phyloP scores from a whole-genome alignment of 805 yeast species.

The Schizosaccharomyces lindneri region DNA sequence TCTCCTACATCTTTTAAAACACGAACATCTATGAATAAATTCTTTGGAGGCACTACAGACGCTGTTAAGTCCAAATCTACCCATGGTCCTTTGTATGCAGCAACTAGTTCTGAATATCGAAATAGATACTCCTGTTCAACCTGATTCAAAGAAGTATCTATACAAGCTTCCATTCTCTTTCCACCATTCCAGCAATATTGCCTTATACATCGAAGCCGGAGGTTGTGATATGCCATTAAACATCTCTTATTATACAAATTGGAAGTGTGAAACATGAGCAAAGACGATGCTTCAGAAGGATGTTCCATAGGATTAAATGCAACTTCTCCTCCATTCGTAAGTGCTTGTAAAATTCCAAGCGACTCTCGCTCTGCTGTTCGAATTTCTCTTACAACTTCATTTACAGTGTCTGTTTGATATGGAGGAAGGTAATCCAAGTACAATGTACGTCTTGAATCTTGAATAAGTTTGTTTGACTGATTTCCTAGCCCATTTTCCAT shows the following conservation, averaged over 20 bases:
- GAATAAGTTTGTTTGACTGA: conserved; percentile 28
- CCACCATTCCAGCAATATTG: conserved; percentile 38
- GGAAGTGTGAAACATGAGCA: conserved; percentile 38
- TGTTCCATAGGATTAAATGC: conserved; percentile 8
- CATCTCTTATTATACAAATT: conserved; percentile 80
- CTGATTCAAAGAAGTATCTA: conserved; percentile 24
- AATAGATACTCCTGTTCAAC: conserved; percentile 58
- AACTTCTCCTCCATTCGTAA: conserved; percentile 7
- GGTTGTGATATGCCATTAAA: conserved; percentile 54
- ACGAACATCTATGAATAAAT: conserved; percentile 79
- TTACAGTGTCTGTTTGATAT: conserved; percentile 47
- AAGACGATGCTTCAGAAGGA: conserved; percentile 14
- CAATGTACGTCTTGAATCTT: conserved; percentile 62
- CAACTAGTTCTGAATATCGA: conserved; percentile 42
- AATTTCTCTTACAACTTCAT: conserved; percentile 47
- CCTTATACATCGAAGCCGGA: conserved; percentile 42
- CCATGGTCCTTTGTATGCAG: conserved; percentile 54
- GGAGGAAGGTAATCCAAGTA: conserved; percentile 39
- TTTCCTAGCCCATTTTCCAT: not conserved
- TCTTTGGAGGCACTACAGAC: conserved; percentile 69
- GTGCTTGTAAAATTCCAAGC: conserved; percentile 19
- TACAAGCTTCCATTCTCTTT: conserved; percentile 10
- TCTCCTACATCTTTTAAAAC: conserved; percentile 90
- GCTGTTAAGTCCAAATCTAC: conserved; percentile 74
- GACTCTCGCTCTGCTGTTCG: conserved; percentile 22